Evolutionary conservation across 164 flowering plant species (phyloP), one percentile per base, ranked within the genome.

Genomic region (Saururus chinensis): DNA sequence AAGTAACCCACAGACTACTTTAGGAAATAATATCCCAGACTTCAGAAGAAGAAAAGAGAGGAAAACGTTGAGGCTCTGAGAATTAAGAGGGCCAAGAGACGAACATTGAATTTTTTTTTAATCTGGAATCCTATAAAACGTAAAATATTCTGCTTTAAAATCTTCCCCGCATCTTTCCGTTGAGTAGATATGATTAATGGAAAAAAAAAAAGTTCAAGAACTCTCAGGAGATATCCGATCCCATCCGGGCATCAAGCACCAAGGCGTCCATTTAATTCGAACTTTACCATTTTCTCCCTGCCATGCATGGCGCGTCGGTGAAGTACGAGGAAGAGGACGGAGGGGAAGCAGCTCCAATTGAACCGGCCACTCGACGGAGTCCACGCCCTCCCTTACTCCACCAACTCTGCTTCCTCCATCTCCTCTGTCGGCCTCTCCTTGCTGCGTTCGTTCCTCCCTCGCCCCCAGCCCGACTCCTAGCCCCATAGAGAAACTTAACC

Each of bases 321-420:
- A 52, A 16, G 69, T 21, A n/a, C 75, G 69, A 57, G 73, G 69
- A 48, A 80, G 76, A 45, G 84, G 81, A 22, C 41, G 61, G 19
- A 66, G 73, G 60, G 87, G 84, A 7, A 83, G 79, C 53, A 83
- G 84, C 60, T 77, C 76, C 22, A 83, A 82, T 61, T 82, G 84
- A 52, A 78, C 57, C n/a, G 78, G 81, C 7, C 69, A 74, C 62
- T 68, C 78, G 26, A 60, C 48, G 37, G 79, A 74, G 12, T 48
- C 73, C 63, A 60, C 69, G 66, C 57, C 57, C 2, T 66, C 56
- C 13, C 37, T 45, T 16, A 21, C 65, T 9, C 9, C 65, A 19
- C 41, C 53, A 19, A 62, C 64, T 19, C 12, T 1, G 26, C 53
- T 49, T 21, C 49, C 22, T 51, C 65, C 61, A 30, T 60, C 37